Evolutionary conservation across 2,329 filamentous ascomycete genomes (phyloP).

Genomic region (Trichocomaceae sp.): DNA sequence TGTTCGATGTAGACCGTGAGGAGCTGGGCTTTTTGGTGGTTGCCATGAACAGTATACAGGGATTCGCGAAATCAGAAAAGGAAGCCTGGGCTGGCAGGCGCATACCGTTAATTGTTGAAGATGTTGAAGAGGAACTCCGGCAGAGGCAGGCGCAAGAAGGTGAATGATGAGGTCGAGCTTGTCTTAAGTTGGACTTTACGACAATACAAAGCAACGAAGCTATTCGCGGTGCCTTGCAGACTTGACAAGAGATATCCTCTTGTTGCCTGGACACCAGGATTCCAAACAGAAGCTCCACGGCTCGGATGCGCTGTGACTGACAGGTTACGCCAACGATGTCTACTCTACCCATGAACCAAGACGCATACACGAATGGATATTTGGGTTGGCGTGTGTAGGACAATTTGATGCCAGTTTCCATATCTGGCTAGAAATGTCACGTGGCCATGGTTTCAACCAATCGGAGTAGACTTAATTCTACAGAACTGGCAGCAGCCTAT

Average conservation of each 20-base stretch:
- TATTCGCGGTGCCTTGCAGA: no score
- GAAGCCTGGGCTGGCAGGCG: conserved; percentile 47
- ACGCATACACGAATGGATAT: no score
- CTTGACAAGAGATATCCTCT: no score
- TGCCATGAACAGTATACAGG: conserved; percentile 70
- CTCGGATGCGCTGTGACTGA: no score
- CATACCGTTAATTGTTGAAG: conserved; percentile 54
- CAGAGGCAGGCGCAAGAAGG: conserved; percentile 40
- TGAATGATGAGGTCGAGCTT: conserved; percentile 22
- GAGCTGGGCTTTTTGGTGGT: conserved; percentile 90
- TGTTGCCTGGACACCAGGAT: no score
- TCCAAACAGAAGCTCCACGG: no score
- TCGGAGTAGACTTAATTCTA: no score
- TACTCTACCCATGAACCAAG: no score
- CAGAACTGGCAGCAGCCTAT: no score
- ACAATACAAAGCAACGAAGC: background rate
- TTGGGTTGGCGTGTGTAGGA: no score
- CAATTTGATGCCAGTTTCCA: background rate
- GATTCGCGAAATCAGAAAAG: conserved; percentile 57
- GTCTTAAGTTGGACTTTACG: background rate
- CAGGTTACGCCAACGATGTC: no score
- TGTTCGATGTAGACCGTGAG: conserved; percentile 92
- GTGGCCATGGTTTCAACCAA: no score
- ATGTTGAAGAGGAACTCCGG: conserved; percentile 55
- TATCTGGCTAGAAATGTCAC: background rate